Evolutionary conservation across 2,329 filamentous ascomycete species (phyloP).

Genomic region (Cadophora malorum): DNA sequence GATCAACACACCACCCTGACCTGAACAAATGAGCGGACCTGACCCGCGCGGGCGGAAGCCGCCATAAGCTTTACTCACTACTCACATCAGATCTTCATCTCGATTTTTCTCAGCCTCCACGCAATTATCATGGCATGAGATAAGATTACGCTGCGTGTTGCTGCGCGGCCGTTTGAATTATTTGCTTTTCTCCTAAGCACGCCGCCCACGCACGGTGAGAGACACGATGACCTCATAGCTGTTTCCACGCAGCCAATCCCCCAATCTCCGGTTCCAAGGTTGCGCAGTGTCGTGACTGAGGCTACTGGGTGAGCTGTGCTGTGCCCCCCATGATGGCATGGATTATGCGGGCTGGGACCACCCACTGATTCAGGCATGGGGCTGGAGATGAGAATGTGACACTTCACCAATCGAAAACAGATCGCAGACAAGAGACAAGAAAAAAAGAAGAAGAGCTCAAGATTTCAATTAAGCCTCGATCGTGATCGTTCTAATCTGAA

Average conservation of each 20-base stretch:
- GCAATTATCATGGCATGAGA: conserved; percentile 1
- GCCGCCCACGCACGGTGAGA: neutral
- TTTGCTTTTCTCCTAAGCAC: conserved; percentile 11
- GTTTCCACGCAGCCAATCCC: neutral
- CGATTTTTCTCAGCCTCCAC: neutral
- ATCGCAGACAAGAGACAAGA: conserved; percentile 5
- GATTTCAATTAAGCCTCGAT: conserved; percentile 16
- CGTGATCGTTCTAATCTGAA: neutral
- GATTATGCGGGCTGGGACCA: conserved; percentile 14
- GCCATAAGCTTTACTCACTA: neutral
- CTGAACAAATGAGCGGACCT: conserved; percentile 13
- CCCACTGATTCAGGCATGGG: neutral
- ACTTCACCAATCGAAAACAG: conserved; percentile 22
- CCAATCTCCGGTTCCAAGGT: conserved; percentile 30
- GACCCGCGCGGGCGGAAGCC: conserved; percentile 22
- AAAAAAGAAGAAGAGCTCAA: neutral
- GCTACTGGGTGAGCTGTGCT: neutral
- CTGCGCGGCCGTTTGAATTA: neutral
- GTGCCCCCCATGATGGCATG: conserved; percentile 19
- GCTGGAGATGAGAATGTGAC: conserved; percentile 13
- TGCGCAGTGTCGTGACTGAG: conserved; percentile 20
- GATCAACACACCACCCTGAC: neutral
- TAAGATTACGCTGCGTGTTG: neutral
- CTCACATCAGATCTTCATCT: neutral
- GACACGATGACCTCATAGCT: conserved; percentile 18